Conservation (phyloP, 148 eudicot genomes). For the Vaccinium vitisidaea region DNA sequence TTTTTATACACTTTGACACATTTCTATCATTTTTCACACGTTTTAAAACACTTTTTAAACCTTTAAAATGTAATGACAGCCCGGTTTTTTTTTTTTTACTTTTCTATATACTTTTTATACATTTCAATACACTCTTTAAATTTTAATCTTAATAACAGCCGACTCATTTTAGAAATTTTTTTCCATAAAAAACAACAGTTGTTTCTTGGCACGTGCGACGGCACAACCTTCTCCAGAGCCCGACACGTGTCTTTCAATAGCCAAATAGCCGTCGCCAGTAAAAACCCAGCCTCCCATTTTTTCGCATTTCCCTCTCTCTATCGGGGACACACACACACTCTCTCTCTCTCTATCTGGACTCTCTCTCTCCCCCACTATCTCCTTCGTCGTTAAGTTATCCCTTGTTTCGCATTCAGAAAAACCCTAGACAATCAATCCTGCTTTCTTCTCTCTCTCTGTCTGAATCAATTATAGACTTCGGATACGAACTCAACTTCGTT, state of each 20-base stretch:
- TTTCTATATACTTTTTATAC: too few relatives aligned
- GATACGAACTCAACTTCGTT: constrained; percentile 12
- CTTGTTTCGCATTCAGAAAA: not conserved
- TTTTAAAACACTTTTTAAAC: too few relatives aligned
- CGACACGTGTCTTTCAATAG: not conserved
- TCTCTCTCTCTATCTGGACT: not conserved
- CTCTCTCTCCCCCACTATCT: not conserved
- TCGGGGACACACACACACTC: not conserved
- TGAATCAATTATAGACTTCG: not conserved
- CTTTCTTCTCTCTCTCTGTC: not conserved
- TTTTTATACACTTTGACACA: too few relatives aligned
- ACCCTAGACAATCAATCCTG: not conserved
- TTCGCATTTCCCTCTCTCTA: not conserved
- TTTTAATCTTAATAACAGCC: too few relatives aligned
- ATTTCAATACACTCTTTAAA: too few relatives aligned
- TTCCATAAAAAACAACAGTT: too few relatives aligned
- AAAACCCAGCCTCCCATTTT: constrained; percentile 6
- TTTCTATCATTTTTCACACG: too few relatives aligned
- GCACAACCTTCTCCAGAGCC: not conserved
- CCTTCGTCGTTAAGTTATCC: not conserved
- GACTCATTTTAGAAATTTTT: too few relatives aligned
- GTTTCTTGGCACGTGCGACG: not conserved
- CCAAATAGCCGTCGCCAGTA: not conserved
- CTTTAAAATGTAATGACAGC: too few relatives aligned
- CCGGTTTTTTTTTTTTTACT: too few relatives aligned